Evolutionary conservation across 306 rosid species (phyloP), one percentile per base, ranked within the genome.

Genomic region (Ceratonia siliqua): DNA sequence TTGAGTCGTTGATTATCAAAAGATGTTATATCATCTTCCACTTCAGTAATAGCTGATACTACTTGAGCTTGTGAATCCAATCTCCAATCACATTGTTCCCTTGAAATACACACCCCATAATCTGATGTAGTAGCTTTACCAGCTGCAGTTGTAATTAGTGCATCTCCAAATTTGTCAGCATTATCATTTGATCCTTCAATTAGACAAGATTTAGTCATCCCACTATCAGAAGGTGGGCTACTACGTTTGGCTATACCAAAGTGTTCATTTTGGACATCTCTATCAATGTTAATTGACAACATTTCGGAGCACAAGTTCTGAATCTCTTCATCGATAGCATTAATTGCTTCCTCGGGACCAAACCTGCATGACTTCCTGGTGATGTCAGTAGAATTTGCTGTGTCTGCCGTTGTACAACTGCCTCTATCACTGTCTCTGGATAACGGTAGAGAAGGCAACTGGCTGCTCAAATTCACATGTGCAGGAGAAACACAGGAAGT

Each of bases 1-100:
- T 87, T 91, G 18, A 82, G 92, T 72, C 98, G 82, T 71, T 85
- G 91, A 80, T 84, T 87, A 70, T 87, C 93, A 76, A 91, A 91
- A 76, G 87, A 82, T 72, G 83, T 73, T 55, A 85, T 81, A 78
- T 91, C 96, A 67, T 91, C 98, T 75, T 94, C 98, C 63, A 88
- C 79, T 75, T 87, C 90, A 68, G 83, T 27, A 56, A 79, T 77
- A 38, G 64, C 65, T 28, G 85, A 68, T 35, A 55, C 65, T 62
- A 52, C 67, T 59, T 70, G 77, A 48, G 79, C 42, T 54, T 74
- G 87, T 9, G 85, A 78, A 64, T 85, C 86, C 24, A 80, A 81
- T 56, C 68, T 59, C 87, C 82, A 81, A 78, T 87, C 87, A 71
- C 61, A 64, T 6, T 63, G 81, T 65, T 87, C 93, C 62, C 75